Evolutionary conservation across 129 eudicot genomes (phyloP).

Genomic region (Flaveria trinervia): DNA sequence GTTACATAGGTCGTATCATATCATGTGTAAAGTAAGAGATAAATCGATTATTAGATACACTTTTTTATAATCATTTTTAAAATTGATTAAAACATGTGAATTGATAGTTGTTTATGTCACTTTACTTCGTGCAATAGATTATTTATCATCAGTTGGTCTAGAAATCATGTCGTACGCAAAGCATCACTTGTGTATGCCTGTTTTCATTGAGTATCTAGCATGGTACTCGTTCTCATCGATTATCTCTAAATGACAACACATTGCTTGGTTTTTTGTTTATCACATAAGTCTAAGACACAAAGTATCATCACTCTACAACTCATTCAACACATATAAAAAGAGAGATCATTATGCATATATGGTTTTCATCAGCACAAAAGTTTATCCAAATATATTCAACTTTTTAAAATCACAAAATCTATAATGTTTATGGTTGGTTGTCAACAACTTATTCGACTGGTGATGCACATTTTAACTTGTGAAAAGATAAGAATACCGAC

Average conservation of each 20-base stretch:
- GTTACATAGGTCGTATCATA: no score
- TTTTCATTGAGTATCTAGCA: no score
- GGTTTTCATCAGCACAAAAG: background rate
- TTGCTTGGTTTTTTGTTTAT: background rate
- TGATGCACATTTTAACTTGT: background rate
- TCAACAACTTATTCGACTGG: background rate
- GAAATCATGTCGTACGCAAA: background rate
- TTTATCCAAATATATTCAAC: background rate
- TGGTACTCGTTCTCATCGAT: no score
- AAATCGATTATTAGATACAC: no score
- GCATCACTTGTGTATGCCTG: no score
- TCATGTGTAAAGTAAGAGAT: no score
- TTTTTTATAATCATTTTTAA: no score
- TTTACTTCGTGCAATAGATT: no score
- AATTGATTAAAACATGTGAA: no score
- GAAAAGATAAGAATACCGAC: background rate
- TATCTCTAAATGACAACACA: no score
- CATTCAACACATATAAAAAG: background rate
- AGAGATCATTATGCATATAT: background rate
- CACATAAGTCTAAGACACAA: background rate
- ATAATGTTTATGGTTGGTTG: background rate
- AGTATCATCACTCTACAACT: background rate
- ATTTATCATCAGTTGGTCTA: no score
- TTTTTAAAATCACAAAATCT: background rate
- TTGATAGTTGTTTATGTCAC: no score